These are phyloP conservation scores for Anthostomella pinea DNA, from an alignment of 2,329 filamentous ascomycete species.

Conservation along the genomic window DNA sequence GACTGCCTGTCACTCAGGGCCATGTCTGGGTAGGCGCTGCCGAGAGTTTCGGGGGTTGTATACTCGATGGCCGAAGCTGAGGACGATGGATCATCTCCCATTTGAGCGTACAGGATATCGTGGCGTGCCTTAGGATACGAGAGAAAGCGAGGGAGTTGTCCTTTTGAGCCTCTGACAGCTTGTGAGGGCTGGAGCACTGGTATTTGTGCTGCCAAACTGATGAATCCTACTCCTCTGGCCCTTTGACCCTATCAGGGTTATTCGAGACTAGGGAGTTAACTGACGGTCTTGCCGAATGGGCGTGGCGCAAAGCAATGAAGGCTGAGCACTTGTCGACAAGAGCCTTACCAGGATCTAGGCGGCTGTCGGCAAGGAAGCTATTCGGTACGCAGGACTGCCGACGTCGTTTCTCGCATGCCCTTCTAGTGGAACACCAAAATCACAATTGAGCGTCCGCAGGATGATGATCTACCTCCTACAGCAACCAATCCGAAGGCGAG, in stretches of 20 bases:
- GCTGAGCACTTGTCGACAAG: slow-evolving; percentile 15
- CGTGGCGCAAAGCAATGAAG: slow-evolving; percentile 22
- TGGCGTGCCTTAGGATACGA: slow-evolving; percentile 8
- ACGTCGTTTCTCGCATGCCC: slow-evolving; percentile 15
- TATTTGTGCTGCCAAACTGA: no score
- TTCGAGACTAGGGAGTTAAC: no score
- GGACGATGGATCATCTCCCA: slow-evolving; percentile 35
- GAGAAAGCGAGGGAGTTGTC: no score
- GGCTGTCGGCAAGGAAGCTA: slow-evolving; percentile 14
- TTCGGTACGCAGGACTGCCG: slow-evolving; percentile 13
- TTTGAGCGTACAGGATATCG: slow-evolving; percentile 22
- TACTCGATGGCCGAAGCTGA: slow-evolving; percentile 29
- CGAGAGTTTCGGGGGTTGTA: slow-evolving; percentile 21
- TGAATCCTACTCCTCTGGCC: no score
- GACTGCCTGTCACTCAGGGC: slow-evolving; percentile 21
- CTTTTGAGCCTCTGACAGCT: no score
- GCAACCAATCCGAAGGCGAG: slow-evolving; percentile 18
- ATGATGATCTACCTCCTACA: slow-evolving; percentile 16
- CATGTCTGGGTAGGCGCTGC: slow-evolving; percentile 18
- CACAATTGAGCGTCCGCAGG: slow-evolving; percentile 14
- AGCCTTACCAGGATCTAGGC: slow-evolving; percentile 17
- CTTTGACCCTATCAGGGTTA: no score
- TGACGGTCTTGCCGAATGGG: no score
- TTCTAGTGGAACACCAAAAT: slow-evolving; percentile 17
- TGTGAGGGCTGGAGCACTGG: no score